A percentile compares a stretch with the other conserved stretches of the same genome.
phyloP scores from a whole-genome alignment of 208 protist genomes.

The Wallacemonas sp. region DNA sequence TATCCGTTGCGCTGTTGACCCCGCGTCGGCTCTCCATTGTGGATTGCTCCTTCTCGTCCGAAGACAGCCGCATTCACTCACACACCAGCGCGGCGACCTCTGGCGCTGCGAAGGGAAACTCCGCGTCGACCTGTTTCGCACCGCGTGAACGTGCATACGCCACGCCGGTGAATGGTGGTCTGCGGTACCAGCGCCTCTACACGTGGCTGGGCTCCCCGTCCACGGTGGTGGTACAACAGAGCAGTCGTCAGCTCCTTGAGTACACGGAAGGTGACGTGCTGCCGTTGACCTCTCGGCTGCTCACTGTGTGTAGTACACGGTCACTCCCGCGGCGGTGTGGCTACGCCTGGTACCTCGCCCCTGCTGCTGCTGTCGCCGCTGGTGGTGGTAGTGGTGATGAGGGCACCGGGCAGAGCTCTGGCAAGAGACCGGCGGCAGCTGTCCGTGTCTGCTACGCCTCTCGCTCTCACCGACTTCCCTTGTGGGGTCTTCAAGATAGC shows the following conservation, averaged over 20 bases:
- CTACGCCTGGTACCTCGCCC: conserved; percentile 1
- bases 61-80: conserved; percentile 7
- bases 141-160: conserved; percentile 6
- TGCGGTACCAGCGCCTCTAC: conserved; percentile 29
- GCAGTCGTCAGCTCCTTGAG: conserved; percentile 32
- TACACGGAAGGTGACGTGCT: conserved; percentile 37
- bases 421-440: too few species aligned
- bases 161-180: background rate
- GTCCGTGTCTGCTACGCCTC: background rate
- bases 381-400: too few species aligned
- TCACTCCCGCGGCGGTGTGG: conserved; percentile 19
- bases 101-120: background rate
- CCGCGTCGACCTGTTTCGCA: background rate
- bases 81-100: background rate
- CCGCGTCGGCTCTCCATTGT: conserved; percentile 11
- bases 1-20: conserved; percentile 23
- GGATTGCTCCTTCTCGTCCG: conserved; percentile 15
- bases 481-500: conserved; percentile 16
- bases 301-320: conserved; percentile 32
- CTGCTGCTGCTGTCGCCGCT: too few species aligned
- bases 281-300: conserved; percentile 28
- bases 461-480: conserved; percentile 2
- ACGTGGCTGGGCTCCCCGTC: conserved; percentile 45
- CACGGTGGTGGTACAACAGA: conserved; percentile 35
- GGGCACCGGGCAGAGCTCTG: too few species aligned